Conservation (phyloP, 1,284 basidiomycete genomes). For the Ceratorhiza oryzae-sativae region DNA sequence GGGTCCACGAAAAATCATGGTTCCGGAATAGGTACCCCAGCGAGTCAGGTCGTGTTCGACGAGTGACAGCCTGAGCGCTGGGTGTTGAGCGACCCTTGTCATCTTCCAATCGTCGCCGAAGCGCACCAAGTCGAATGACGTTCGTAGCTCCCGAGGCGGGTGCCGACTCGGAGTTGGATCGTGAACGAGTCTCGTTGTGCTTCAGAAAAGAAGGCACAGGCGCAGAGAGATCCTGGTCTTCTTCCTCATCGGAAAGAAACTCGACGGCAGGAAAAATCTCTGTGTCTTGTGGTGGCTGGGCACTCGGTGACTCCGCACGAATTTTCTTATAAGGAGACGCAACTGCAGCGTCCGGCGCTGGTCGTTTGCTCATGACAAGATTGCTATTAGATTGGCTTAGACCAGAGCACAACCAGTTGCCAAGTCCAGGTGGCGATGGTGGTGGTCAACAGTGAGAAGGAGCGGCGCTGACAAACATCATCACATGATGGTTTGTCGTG, state of each 20-base stretch:
- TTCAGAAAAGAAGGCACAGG: conserved; percentile 31
- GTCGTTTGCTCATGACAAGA: conserved; percentile 20
- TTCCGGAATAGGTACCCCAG: conserved; percentile 68
- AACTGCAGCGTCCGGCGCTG: conserved; percentile 10
- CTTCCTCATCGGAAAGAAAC: conserved; percentile 39
- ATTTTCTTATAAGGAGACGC: conserved; percentile 27
- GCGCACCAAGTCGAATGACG: conserved; percentile 29
- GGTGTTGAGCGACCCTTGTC: conserved; percentile 15
- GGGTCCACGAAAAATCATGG: conserved; percentile 84
- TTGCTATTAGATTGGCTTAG: conserved; percentile 3
- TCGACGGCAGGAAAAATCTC: conserved; percentile 38
- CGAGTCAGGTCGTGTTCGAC: conserved; percentile 8
- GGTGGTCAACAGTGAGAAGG: conserved; percentile 24
- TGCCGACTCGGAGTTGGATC: conserved; percentile 23
- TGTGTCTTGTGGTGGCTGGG: conserved; percentile 30
- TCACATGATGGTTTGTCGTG: conserved; percentile 19
- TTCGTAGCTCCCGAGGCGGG: conserved; percentile 9
- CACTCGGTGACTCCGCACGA: conserved; percentile 30
- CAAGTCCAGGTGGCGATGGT: conserved; percentile 24
- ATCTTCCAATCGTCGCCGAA: conserved; percentile 19
- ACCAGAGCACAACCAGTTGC: conserved; percentile 23
- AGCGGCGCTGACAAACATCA: not conserved
- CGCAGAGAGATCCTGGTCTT: conserved; percentile 22
- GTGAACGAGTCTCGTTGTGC: conserved; percentile 13
- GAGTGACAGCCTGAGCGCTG: not conserved